phyloP scores from a whole-genome alignment of 2,329 filamentous ascomycete species.

The Lasiodiplodia theobromae region DNA sequence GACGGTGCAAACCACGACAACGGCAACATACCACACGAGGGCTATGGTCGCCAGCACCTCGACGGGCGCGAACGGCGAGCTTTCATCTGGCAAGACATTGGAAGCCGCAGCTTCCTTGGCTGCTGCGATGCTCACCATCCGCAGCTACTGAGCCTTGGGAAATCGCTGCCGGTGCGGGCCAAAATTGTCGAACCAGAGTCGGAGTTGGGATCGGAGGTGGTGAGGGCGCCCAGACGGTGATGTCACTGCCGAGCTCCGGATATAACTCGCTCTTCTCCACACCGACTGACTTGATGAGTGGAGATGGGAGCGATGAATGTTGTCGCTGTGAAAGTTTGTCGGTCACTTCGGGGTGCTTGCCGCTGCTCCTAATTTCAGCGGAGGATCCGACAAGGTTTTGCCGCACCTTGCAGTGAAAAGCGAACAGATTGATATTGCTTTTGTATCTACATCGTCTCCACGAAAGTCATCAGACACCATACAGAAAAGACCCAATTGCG shows the following conservation, averaged over 20 bases:
- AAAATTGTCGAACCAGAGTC: not conserved
- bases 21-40: constrained; percentile 63
- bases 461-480: not conserved
- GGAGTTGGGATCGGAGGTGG: constrained; percentile 13
- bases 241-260: constrained; percentile 18
- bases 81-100: constrained; percentile 33
- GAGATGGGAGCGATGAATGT: not conserved
- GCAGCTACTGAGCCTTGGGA: constrained; percentile 32
- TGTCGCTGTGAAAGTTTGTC: not conserved
- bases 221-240: constrained; percentile 11
- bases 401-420: constrained; percentile 1
- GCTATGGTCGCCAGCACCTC: constrained; percentile 54
- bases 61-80: constrained; percentile 40
- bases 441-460: too few relatives aligned
- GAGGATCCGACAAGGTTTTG: not conserved
- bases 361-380: constrained; percentile 7
- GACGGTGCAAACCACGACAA: constrained; percentile 63
- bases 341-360: not conserved
- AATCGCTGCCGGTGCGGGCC: not conserved
- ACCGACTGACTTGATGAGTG: not conserved
- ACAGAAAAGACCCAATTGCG: not conserved
- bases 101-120: constrained; percentile 31
- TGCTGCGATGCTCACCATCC: constrained; percentile 42
- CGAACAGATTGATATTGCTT: too few relatives aligned
- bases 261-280: not conserved